phyloP scores from a whole-genome alignment of 495 filamentous ascomycete species.

The Friedmanniomyces simplex region DNA sequence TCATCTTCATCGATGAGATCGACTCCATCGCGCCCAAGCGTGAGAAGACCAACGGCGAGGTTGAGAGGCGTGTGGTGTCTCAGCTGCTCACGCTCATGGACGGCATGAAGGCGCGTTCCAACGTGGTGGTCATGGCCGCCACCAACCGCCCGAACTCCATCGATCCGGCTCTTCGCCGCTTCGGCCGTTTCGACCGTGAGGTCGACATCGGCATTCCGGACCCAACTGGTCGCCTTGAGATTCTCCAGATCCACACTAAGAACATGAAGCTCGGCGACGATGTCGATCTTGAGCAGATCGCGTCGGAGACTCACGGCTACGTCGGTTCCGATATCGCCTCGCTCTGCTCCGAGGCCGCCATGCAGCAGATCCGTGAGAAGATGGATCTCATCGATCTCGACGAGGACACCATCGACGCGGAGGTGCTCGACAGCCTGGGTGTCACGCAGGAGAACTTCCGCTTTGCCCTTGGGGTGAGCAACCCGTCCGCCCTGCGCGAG shows the following conservation, averaged over 20 bases:
- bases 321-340: conserved; percentile 97
- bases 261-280: conserved; percentile 99
- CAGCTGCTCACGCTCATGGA: conserved; percentile 98
- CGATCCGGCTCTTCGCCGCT: conserved; percentile 91
- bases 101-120: conserved; percentile 97
- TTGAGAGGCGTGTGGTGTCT: conserved; percentile 95
- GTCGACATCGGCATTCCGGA: conserved; percentile 97
- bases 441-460: conserved; percentile 99
- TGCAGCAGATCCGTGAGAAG: conserved; percentile 99
- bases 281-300: conserved; percentile 93
- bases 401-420: conserved; percentile 97
- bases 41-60: conserved; percentile 99
- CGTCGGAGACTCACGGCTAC: conserved; percentile 96
- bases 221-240: conserved; percentile 96
- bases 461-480: conserved; percentile 92
- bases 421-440: conserved; percentile 94
- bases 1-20: conserved; percentile 99
- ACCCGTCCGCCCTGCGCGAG: conserved; percentile 96
- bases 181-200: conserved; percentile 96
- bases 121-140: conserved; percentile 97
- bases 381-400: conserved; percentile 99
- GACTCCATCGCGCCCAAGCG: conserved; percentile 98
- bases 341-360: conserved; percentile 97
- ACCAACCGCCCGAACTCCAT: conserved; percentile 98
- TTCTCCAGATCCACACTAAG: conserved; percentile 98